Base-by-base conservation (phyloP, 2,329 filamentous ascomycete species). In the Trichoderma gracile region DNA sequence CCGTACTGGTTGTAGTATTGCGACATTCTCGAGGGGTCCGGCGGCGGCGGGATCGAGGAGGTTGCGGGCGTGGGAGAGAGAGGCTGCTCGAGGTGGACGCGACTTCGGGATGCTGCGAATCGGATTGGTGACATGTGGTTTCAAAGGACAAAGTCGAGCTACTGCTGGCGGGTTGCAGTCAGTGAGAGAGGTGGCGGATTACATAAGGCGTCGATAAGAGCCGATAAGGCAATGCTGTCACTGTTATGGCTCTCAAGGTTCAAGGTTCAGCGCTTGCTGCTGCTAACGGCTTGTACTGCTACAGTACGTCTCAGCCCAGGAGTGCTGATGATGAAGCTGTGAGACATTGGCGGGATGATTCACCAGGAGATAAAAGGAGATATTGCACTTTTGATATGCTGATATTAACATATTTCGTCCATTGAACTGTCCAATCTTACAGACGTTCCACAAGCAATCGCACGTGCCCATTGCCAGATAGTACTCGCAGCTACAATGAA, bases 1-100 rank as follows among this genome's bases (percentile, higher is more conserved):
- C 70, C 62, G 63, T 52, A 61, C 47, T 61, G 71, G 23, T 72
- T 63, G 72, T 78, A 78, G 69, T 73, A 77, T 71, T 76, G 77
- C 60, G 77, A 74, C 77, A 78, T 77, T 66, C 59, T 58, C 25
- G 46, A n/a, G 23, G 21, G 40, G n/a, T n/a, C n/a, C n/a, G n/a
- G 58, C n/a, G 46, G 19, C 33, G n/a, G 49, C 25, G 23, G 23
- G 25, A 10, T 61, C 30, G 19, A 38, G 2, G 49, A 12, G 9
- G 38, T 33, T 14, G 47, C 25, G 23, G 40, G 23, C 23, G 47
- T 23, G 25, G 52, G 30, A 30, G 27, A 27, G 57, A 62, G 58
- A 38, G 33, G 33, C 33, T 38, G 33, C 33, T 38, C 33, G 33
- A 38, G 33, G 33, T 38, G 53, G 58, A 54, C 58, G 58, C 47